Evolutionary conservation across 176 grass and related monocot species (phyloP), one percentile per base, ranked within the genome.

Genomic region (Thinopyrum elongatum): DNA sequence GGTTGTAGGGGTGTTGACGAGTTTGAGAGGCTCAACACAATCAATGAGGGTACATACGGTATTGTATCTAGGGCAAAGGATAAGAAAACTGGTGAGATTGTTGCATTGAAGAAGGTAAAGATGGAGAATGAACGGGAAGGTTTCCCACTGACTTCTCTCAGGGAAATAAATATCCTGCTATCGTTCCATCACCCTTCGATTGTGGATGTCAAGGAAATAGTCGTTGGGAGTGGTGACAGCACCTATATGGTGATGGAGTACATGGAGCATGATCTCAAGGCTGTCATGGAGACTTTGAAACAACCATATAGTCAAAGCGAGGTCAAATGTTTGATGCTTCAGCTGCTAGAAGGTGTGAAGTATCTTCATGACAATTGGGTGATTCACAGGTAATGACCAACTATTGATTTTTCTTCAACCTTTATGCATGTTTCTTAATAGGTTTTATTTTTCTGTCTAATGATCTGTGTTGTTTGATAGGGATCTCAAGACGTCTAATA

Each of bases 191-290:
- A 98, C 75, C 86, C 93, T 70, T 94, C 97, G 5, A 91, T 98
- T 82, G 94, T 96, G 65, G 97, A 98, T 89, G 97, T 96, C 59
- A 98, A 94, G 82, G 97, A 96, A 85, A 87, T 98, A 76, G 94
- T 98, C 31, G 94, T 94, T 68, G 97, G 97, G 65, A 88, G 85
- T 59, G 87, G 51, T 30, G 73, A 88, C 38, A 81, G 92, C 73
- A 98, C 92, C 62, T 96, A 92, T 73, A 95, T 98, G 97, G 97
- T 98, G 38, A 96, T 98, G 97, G 97, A 98, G 66, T 98, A 98
- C 78, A 98, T 98, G 97, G 97, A 98, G 47, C 97, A 98, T 27
- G 97, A 96, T 85, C 81, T 98, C 51, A 98, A 98, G 82, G 97
- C 86, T 29, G 80, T 96, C 68, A 98, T 96, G 97, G 97, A 98